These are phyloP conservation scores for Quillaja saponaria DNA, from an alignment of 306 rosid genomes.

Conservation along the genomic window DNA sequence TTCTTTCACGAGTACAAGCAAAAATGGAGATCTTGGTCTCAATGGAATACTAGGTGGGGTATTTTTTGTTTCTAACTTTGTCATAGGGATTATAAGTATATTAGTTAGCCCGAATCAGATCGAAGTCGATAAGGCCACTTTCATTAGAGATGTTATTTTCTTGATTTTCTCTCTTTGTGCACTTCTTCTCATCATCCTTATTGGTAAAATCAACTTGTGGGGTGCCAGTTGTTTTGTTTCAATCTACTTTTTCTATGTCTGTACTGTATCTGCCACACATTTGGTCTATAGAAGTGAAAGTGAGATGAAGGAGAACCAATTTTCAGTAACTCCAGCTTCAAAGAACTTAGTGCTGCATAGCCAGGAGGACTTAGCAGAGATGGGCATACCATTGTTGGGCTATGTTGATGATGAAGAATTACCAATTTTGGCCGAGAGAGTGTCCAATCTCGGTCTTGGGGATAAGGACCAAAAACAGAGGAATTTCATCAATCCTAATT, in stretches of 20 bases:
- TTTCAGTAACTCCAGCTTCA: slow-evolving; percentile 1
- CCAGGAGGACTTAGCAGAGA: slow-evolving; percentile 26
- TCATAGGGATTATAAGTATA: slow-evolving; percentile 66
- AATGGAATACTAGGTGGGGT: slow-evolving; percentile 80
- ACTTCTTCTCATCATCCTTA: slow-evolving; percentile 48
- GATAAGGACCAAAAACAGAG: slow-evolving; percentile 10
- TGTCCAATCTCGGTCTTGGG: slow-evolving; percentile 17
- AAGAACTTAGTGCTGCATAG: background rate
- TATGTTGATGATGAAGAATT: slow-evolving; percentile 40
- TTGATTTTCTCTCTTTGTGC: slow-evolving; percentile 56
- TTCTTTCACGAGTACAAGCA: slow-evolving; percentile 54
- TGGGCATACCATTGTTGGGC: slow-evolving; percentile 43
- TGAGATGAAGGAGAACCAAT: slow-evolving; percentile 1
- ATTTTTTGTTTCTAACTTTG: slow-evolving; percentile 62
- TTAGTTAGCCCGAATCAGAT: slow-evolving; percentile 34
- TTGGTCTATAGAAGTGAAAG: slow-evolving; percentile 31
- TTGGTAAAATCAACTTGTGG: slow-evolving; percentile 54
- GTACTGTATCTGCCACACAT: slow-evolving; percentile 57
- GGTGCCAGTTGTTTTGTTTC: slow-evolving; percentile 59
- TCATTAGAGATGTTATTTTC: slow-evolving; percentile 61
- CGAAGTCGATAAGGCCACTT: slow-evolving; percentile 50
- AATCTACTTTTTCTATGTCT: slow-evolving; percentile 65
- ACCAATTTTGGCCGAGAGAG: slow-evolving; percentile 17
- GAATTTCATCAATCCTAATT: background rate
- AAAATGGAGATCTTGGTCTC: slow-evolving; percentile 59